Base-by-base conservation (phyloP, 139 green algal genomes). In the Chloropicon primus region DNA sequence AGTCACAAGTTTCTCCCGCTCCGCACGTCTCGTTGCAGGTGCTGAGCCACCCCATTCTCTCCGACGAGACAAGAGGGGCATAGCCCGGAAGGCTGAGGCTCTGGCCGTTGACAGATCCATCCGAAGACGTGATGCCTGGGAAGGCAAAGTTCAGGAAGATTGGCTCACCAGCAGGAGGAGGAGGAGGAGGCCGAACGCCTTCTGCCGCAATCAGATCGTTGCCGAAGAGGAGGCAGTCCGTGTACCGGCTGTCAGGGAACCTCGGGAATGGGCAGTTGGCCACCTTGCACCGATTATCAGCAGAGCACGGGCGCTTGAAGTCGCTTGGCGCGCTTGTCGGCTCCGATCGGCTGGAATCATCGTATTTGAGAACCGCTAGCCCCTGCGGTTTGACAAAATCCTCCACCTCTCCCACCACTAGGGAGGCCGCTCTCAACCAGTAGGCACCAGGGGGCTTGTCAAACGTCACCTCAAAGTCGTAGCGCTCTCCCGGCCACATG, bases 361-460 rank as follows among this genome's bases (percentile, higher is more conserved):
- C 28, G 71, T 83, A 83, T 23, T 76, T 54, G 25, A 83, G 26
- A 0, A 83, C 17, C 25, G 53, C 71, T 17, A 76, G 74, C 23
- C 25, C 24, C 71, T 77, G 53, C 17, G 2, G 23, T 23, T 76
- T 76, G 75, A 25, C 21, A 22, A 80, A 24, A 2, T 75, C 75
- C 24, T 22, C 22, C 25, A 83, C 74, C 25, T 77, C 17, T n/a
- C n/a, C n/a, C n/a, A n/a, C n/a, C n/a, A n/a, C n/a, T n/a, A n/a
- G n/a, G n/a, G n/a, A n/a, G n/a, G n/a, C n/a, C n/a, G n/a, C n/a
- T n/a, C n/a, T n/a, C 29, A 83, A 75, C 71, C 71, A 80, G 28
- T 83, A 80, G 79, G 80, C 80, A 23, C 21, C 79, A 27, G 79
- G 75, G 0, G 62, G 75, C 24, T 1, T 1, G 29, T 77, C 71